phyloP scores from a whole-genome alignment of 176 grass and related monocot species.

The Oryza brachyantha region DNA sequence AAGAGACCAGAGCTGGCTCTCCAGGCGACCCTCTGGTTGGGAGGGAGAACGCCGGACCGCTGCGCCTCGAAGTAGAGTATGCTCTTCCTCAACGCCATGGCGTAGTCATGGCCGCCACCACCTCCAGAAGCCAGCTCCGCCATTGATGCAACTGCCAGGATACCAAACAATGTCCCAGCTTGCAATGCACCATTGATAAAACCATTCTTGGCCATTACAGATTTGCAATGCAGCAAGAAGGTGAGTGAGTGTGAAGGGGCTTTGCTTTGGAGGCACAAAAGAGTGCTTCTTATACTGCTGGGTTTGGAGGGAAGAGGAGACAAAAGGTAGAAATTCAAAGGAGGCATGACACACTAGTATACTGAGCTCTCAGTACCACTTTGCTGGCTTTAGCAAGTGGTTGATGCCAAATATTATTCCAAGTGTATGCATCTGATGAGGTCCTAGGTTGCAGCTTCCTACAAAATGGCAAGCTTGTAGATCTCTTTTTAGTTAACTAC shows the following conservation, averaged over 20 bases:
- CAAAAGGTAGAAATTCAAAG: constrained; percentile 33
- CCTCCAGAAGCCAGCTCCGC: constrained; percentile 14
- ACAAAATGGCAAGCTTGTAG: not conserved
- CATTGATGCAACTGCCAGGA: constrained; percentile 28
- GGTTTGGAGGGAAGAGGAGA: constrained; percentile 23
- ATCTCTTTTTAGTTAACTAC: not conserved
- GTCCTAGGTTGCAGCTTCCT: not conserved
- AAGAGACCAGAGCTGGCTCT: constrained; percentile 75
- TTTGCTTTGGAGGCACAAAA: not conserved
- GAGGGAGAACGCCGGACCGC: constrained; percentile 72
- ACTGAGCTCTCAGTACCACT: not conserved
- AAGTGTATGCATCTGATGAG: not conserved
- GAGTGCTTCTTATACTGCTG: constrained; percentile 12
- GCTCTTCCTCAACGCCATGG: constrained; percentile 71
- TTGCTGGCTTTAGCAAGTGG: constrained; percentile 20
- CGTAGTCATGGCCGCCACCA: constrained; percentile 65
- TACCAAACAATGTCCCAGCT: not conserved
- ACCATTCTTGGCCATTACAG: constrained; percentile 28
- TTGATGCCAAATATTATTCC: not conserved
- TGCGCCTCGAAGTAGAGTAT: constrained; percentile 93
- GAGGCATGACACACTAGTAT: constrained; percentile 18
- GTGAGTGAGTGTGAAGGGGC: not conserved
- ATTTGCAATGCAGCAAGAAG: not conserved
- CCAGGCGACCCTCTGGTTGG: constrained; percentile 75
- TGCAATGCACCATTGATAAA: too few species aligned